Base-by-base conservation (phyloP, 208 protist genomes). In the Borovskyia barvae region DNA sequence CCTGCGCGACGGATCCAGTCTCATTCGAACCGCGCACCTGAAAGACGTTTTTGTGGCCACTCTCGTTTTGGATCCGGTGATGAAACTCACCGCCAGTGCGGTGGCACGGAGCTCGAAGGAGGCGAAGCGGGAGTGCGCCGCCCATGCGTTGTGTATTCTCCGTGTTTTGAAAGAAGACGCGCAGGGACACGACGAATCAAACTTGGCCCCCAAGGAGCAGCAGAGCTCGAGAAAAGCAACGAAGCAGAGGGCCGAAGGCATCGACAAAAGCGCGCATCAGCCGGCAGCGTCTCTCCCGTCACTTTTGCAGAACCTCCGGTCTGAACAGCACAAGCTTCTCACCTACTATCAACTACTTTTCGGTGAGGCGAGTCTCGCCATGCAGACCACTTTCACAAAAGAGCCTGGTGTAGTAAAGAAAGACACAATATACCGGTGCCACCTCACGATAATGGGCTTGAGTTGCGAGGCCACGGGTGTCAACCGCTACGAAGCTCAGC, bases 401-500 rank as follows among this genome's bases (percentile, higher is more conserved):
- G 60, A 73, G 22, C 43, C 15, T 5, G 42, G 25, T 4, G 33
- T 37, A 14, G 46, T 49, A 17, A 41, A 47, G 51, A 36, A 26
- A 24, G 29, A 5, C 28, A 65, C 26, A 3, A 3, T 36, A 17
- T 87, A 78, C 52, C 43, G 58, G 41, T 94, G 87, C 66, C 20
- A 61, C 2, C 50, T 92, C 9, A 56, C 58, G 24, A 35, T 87
- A 28, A 63, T 62, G 46, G 80, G 68, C 19, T 45, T 90, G 12
- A 61, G 33, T 11, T 88, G 81, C 36, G 66, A 74, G n/a, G 83
- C 70, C 19, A 47, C 24, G 2, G 87, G 87, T 12, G 58, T 88
- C 24, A 92, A 88, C 41, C 56, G 84, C 43, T 92, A 90, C 67
- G 87, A 90, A 54, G 81, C 87, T 0, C 68, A 94, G 59, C 75